Evolutionary conservation across 768 basidiomycete species (phyloP), one percentile per base, ranked within the genome.

Genomic region (Mycena chlorophos): DNA sequence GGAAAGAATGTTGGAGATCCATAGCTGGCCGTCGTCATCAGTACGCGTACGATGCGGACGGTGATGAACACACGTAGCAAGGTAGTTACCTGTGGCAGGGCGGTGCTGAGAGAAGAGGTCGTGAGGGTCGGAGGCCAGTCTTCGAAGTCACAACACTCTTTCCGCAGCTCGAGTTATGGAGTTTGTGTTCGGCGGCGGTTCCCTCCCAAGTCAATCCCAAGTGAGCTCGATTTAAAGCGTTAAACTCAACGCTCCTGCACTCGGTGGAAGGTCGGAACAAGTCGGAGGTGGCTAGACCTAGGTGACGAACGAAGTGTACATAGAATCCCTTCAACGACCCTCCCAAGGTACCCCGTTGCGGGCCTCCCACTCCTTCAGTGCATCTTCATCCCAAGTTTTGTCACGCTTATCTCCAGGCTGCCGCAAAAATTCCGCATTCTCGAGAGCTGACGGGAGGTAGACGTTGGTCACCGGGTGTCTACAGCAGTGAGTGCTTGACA

Each of bases 1-100:
- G 66, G 93, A 93, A 47, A 94, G 84, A 63, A 83, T 81, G 6
- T 68, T 87, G 86, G 47, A 89, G 75, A 70, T 91, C 89, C 89
- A 90, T 89, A 60, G 63, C 43, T 46, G 54, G 34, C 17, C 12
- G 13, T 17, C 5, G 8, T 49, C 8, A 17, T 19, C 20, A 43
- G 39, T 20, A n/a, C n/a, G n/a, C n/a, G n/a, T n/a, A n/a, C 16
- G 23, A 14, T n/a, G n/a, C 51, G 23, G 16, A 40, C 6, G 17
- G 19, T 5, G 39, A 43, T 16, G 17, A 13, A 27, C 14, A 25
- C 16, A 20, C 12, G 38, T n/a, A 23, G 51, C 16, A 40, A 20
- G 26, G 26, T 40, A n/a, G 20, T 6, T 52, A 52, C 51, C 51
- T 42, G 6, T n/a, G n/a, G n/a, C n/a, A n/a, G n/a, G n/a, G n/a